Percentiles rank a stretch among this genome's conserved stretches.
Evolutionary conservation across 495 filamentous ascomycete species (phyloP).

Genomic region (Neurospora sp.): DNA sequence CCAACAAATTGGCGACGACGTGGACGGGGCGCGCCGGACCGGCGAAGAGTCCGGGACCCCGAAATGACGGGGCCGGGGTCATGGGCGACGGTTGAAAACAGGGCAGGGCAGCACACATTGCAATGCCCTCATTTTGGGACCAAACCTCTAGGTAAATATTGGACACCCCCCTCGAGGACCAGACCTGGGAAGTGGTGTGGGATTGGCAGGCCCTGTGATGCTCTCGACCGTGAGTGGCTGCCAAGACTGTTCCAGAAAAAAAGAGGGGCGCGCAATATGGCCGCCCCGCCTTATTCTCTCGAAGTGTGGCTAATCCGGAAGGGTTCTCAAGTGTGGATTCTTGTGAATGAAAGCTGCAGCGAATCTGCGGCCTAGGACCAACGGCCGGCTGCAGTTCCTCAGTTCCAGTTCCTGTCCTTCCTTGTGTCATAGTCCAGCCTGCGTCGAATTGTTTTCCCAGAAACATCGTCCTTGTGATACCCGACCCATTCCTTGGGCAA

Average conservation of each 20-base stretch:
- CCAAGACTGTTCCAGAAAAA: neutral
- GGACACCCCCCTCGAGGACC: neutral
- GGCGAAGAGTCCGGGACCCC: neutral
- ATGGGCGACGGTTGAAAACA: neutral
- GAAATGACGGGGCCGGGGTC: neutral
- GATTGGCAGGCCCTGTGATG: neutral
- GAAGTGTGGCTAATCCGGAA: neutral
- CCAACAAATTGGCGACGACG: neutral
- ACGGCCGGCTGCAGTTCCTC: neutral
- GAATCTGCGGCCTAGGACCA: neutral
- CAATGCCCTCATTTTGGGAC: neutral
- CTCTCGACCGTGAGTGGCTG: neutral
- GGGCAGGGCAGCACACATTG: neutral
- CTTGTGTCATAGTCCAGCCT: neutral
- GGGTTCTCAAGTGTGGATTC: neutral
- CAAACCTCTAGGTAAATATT: neutral
- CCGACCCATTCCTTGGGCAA: neutral
- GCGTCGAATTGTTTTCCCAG: neutral
- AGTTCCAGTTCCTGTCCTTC: neutral
- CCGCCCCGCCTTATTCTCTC: neutral
- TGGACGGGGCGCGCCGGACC: neutral
- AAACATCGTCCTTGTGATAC: neutral
- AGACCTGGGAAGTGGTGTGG: neutral
- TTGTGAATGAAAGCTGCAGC: neutral
- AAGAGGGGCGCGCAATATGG: neutral